Evolutionary conservation across 768 basidiomycete species (phyloP).

Genomic region (Crassisporium funariophilum): DNA sequence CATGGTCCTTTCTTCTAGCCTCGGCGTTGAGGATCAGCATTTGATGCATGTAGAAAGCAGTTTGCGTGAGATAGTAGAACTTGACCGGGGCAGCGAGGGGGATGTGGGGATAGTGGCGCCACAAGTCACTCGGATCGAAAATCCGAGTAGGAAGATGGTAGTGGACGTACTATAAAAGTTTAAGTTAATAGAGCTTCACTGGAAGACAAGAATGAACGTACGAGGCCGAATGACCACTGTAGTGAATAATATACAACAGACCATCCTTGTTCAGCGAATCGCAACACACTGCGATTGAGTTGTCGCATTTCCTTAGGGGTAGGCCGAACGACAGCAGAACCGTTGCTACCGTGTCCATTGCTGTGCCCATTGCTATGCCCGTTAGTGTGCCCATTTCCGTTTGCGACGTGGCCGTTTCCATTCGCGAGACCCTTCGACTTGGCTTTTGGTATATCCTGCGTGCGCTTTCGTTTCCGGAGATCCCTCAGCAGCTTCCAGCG

Average conservation of each 20-base stretch:
- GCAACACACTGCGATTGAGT: slow-evolving; percentile 70
- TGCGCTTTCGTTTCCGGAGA: slow-evolving; percentile 34
- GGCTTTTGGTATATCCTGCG: slow-evolving; percentile 17
- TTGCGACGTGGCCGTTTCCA: slow-evolving; percentile 23
- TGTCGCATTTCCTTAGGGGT: slow-evolving; percentile 53
- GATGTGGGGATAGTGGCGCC: slow-evolving; percentile 82
- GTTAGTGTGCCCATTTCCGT: slow-evolving; percentile 27
- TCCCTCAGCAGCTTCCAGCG: slow-evolving; percentile 69
- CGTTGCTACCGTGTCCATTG: slow-evolving; percentile 30
- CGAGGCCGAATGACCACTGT: slow-evolving; percentile 80
- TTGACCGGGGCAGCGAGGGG: slow-evolving; percentile 82
- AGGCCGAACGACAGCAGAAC: slow-evolving; percentile 27
- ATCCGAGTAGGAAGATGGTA: slow-evolving; percentile 65
- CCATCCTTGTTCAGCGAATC: slow-evolving; percentile 98
- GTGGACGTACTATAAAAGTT: slow-evolving; percentile 71
- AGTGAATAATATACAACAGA: slow-evolving; percentile 75
- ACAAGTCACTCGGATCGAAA: slow-evolving; percentile 66
- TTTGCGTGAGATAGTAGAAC: slow-evolving; percentile 85
- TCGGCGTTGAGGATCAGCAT: slow-evolving; percentile 92
- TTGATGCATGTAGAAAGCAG: slow-evolving; percentile 91
- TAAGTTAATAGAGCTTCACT: slow-evolving; percentile 13
- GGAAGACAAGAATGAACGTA: slow-evolving; percentile 47
- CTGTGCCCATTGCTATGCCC: slow-evolving; percentile 31
- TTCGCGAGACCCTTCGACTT: slow-evolving; percentile 31
- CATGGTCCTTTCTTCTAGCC: slow-evolving; percentile 87